Conservation (phyloP, 1,139 yeast species). For the Magnusiomyces paraingens region DNA sequence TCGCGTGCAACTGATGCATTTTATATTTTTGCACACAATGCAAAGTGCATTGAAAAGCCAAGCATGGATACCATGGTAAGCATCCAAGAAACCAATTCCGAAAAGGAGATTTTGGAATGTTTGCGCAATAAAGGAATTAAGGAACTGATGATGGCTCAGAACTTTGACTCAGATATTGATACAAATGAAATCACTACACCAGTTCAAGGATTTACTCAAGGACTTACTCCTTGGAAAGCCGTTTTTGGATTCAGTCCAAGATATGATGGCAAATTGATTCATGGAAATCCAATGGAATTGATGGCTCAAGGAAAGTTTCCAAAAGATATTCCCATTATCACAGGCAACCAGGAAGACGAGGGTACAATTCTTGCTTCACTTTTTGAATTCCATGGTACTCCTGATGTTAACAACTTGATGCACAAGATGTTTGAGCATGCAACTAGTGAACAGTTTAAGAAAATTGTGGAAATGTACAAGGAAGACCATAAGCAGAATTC, state of each 20-base stretch:
- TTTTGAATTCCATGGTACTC: constrained; percentile 15
- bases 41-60: constrained; percentile 17
- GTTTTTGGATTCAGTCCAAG: constrained; percentile 20
- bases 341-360: constrained; percentile 20
- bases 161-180: constrained; percentile 8
- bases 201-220: constrained; percentile 18
- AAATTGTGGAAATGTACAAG: constrained; percentile 5
- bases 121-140: constrained; percentile 13
- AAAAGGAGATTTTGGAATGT: constrained; percentile 14
- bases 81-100: constrained; percentile 4
- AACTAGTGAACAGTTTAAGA: constrained; percentile 5
- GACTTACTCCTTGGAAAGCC: constrained; percentile 11
- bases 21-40: constrained; percentile 9
- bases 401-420: constrained; percentile 14
- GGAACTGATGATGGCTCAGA: constrained; percentile 15
- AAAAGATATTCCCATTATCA: constrained; percentile 16
- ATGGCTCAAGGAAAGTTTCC: constrained; percentile 15
- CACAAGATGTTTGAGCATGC: constrained; percentile 11
- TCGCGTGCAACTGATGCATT: constrained; percentile 10
- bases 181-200: constrained; percentile 7
- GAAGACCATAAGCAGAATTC: constrained; percentile 5
- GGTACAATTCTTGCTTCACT: constrained; percentile 17
- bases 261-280: constrained; percentile 19
- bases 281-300: constrained; percentile 14
- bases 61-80: background rate